Evolutionary conservation across 2,329 filamentous ascomycete genomes (phyloP).

Genomic region (Stachybotrys elegans): DNA sequence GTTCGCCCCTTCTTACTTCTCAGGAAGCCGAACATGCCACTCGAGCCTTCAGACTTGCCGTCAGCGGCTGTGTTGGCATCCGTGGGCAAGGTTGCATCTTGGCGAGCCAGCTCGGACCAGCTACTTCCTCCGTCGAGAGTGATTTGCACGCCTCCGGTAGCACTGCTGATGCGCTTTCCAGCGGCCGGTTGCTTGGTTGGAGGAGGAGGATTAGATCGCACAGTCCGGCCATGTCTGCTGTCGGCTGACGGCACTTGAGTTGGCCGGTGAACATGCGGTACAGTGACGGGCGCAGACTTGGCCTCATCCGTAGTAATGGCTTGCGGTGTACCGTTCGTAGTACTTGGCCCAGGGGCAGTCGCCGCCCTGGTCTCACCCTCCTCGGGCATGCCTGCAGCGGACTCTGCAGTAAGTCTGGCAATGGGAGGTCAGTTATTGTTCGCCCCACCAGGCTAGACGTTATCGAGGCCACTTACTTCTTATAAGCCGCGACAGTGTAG

Average conservation of each 20-base stretch:
- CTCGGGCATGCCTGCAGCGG: constrained; percentile 9
- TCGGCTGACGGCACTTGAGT: constrained; percentile 6
- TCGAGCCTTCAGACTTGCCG: constrained; percentile 53
- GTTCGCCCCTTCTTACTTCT: constrained; percentile 85
- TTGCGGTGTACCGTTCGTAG: constrained; percentile 29
- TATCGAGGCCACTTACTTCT: constrained; percentile 59
- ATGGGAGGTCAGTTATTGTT: no score
- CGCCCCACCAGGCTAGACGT: no score
- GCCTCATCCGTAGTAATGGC: constrained; percentile 49
- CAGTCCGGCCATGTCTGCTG: constrained; percentile 17
- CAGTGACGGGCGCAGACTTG: constrained; percentile 29
- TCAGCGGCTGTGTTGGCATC: constrained; percentile 55
- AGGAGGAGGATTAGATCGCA: constrained; percentile 32
- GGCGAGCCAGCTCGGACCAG: constrained; percentile 86
- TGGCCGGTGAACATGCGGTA: neutral
- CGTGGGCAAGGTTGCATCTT: constrained; percentile 68
- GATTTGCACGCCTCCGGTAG: constrained; percentile 82
- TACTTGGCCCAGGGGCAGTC: no score
- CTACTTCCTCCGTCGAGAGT: constrained; percentile 84
- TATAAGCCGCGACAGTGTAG: constrained; percentile 79
- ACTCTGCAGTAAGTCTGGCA: constrained; percentile 34
- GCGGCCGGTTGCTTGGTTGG: constrained; percentile 51
- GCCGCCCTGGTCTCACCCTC: constrained; percentile 9
- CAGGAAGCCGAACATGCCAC: constrained; percentile 86
- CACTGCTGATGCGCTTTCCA: constrained; percentile 66